A percentile compares a stretch with the other conserved stretches of the same genome.
phyloP scores from a whole-genome alignment of 768 basidiomycete species.

The Naganishia kalamii region DNA sequence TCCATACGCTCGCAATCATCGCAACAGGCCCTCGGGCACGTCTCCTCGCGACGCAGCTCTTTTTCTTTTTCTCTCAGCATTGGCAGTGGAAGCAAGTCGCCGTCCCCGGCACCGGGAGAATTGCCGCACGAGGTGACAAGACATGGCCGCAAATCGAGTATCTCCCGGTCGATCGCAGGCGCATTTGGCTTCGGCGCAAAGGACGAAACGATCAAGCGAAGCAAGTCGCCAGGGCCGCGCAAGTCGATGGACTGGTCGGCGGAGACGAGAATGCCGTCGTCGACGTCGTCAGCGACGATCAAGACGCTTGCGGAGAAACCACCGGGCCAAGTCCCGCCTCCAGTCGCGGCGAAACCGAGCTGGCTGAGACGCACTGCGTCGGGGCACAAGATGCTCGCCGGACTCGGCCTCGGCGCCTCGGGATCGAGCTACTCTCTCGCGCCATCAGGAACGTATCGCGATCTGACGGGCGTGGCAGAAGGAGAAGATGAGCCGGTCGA shows the following conservation, averaged over 20 bases:
- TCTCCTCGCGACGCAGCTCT: not conserved
- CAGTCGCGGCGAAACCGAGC: constrained; percentile 19
- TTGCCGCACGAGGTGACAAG: not conserved
- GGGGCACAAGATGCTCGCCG: constrained; percentile 18
- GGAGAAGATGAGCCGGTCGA: not conserved
- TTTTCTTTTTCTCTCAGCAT: constrained; percentile 12
- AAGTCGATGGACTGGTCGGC: constrained; percentile 7
- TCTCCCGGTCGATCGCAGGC: constrained; percentile 7
- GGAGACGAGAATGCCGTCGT: not conserved
- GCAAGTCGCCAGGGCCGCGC: not conserved
- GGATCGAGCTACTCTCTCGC: not conserved
- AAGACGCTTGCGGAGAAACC: not conserved
- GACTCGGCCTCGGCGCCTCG: not conserved
- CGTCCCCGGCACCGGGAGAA: not conserved
- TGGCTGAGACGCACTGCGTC: constrained; percentile 25
- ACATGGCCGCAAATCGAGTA: constrained; percentile 18
- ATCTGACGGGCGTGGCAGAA: constrained; percentile 3
- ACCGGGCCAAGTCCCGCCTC: not conserved
- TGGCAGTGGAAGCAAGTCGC: constrained; percentile 8
- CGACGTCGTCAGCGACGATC: constrained; percentile 1
- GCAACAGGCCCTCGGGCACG: not conserved
- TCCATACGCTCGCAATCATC: not conserved
- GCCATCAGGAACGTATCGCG: not conserved
- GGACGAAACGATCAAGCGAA: not conserved
- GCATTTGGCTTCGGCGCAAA: not conserved